A percentile compares a stretch with the other conserved stretches of the same genome.
Evolutionary conservation across 1,284 basidiomycete species (phyloP).

Genomic region (Moesziomyces sp.): DNA sequence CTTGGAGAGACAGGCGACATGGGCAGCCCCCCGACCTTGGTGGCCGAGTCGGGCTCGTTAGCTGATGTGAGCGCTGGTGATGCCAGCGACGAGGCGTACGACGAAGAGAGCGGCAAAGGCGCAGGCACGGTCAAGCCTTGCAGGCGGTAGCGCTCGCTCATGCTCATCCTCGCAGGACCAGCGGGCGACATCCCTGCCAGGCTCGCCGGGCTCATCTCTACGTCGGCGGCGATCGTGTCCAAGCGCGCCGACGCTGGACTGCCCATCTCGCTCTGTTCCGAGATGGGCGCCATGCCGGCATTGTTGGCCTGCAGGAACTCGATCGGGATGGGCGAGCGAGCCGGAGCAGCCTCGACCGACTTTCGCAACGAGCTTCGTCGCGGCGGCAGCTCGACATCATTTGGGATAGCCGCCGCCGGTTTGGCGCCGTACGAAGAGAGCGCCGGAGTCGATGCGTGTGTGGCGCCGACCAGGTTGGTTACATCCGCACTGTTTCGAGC

Average conservation of each 20-base stretch:
- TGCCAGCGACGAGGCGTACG: slow-evolving; percentile 7
- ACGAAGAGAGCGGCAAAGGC: slow-evolving; percentile 27
- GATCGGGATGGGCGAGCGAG: slow-evolving; percentile 14
- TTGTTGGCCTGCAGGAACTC: slow-evolving; percentile 24
- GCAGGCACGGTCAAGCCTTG: slow-evolving; percentile 35
- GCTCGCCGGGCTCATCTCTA: slow-evolving; percentile 32
- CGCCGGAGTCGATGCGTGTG: slow-evolving; percentile 9
- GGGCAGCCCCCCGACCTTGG: slow-evolving; percentile 9
- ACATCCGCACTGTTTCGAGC: slow-evolving; percentile 32
- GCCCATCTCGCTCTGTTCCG: slow-evolving; percentile 41
- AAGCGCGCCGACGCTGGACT: slow-evolving; percentile 23
- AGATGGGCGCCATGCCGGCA: slow-evolving; percentile 39
- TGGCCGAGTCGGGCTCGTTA: slow-evolving; percentile 12
- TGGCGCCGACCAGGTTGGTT: slow-evolving; percentile 1
- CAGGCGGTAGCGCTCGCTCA: slow-evolving; percentile 39
- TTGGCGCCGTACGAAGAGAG: slow-evolving; percentile 10
- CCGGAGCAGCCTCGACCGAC: slow-evolving; percentile 10
- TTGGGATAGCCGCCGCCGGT: slow-evolving; percentile 5
- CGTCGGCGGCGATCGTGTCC: slow-evolving; percentile 8
- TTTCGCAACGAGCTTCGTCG: slow-evolving; percentile 37
- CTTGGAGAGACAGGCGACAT: slow-evolving; percentile 13
- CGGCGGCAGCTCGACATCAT: slow-evolving; percentile 21
- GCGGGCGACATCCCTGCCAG: slow-evolving; percentile 7
- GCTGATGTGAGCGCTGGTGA: slow-evolving; percentile 17
- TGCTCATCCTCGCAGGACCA: slow-evolving; percentile 29